Evolutionary conservation across 768 basidiomycete species (phyloP).

Genomic region (Leucosporidium creatinivorum): DNA sequence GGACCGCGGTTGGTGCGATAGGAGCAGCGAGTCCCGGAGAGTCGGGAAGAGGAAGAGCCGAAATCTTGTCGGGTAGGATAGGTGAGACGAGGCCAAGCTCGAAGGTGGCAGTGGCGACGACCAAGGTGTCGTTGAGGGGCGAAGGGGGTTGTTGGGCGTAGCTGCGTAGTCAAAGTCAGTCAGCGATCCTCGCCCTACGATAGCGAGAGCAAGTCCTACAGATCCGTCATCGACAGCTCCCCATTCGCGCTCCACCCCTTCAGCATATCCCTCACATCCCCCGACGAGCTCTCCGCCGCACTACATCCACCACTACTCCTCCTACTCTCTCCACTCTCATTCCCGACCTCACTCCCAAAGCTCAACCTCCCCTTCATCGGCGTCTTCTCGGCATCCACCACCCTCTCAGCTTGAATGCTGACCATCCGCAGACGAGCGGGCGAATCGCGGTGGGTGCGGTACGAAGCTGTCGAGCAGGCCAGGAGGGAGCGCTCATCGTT

Average conservation of each 20-base stretch:
- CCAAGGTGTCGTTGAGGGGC: not conserved
- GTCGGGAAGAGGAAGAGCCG: not conserved
- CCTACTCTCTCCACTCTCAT: not conserved
- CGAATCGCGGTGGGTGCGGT: not conserved
- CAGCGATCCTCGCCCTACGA: not conserved
- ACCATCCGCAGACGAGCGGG: not conserved
- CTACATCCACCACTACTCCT: not conserved
- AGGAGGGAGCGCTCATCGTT: not conserved
- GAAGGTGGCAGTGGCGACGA: not conserved
- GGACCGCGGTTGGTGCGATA: not conserved
- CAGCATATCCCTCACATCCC: not conserved
- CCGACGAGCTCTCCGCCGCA: not conserved
- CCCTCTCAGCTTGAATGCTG: not conserved
- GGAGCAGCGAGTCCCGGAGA: not conserved
- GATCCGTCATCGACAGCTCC: not conserved
- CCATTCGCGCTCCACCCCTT: not conserved
- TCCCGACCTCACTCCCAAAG: not conserved
- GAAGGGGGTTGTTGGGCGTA: not conserved
- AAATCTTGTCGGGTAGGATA: not conserved
- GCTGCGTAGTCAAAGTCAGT: not conserved
- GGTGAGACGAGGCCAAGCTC: not conserved
- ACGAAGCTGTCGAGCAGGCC: not conserved
- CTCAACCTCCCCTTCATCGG: not conserved
- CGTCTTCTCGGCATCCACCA: not conserved
- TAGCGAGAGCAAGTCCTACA: not conserved